A percentile compares a stretch with the other conserved stretches of the same genome.
phyloP scores from a whole-genome alignment of 805 yeast species.

The Myxozyma vanderwaltii region DNA sequence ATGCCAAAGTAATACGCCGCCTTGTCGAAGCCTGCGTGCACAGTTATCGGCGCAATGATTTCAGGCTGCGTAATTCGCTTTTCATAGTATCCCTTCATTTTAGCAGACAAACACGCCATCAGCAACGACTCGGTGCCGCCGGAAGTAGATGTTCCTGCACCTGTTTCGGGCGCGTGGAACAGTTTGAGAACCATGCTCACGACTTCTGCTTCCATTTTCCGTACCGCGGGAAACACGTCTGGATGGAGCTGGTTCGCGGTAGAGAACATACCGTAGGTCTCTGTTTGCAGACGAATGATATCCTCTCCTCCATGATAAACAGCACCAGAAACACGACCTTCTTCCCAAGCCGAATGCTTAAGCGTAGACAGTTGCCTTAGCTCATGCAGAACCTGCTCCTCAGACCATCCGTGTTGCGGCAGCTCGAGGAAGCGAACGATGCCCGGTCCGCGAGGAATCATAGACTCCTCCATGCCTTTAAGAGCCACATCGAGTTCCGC shows the following conservation, averaged over 20 bases:
- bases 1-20: constrained; percentile 91
- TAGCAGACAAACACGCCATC: constrained; percentile 84
- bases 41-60: constrained; percentile 82
- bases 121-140: constrained; percentile 96
- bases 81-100: constrained; percentile 61
- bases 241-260: constrained; percentile 96
- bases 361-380: constrained; percentile 51
- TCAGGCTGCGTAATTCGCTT: constrained; percentile 73
- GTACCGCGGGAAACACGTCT: constrained; percentile 92
- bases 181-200: constrained; percentile 77
- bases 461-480: constrained; percentile 53
- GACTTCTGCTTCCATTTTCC: constrained; percentile 95
- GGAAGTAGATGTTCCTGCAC: constrained; percentile 81
- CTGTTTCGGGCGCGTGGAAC: constrained; percentile 76
- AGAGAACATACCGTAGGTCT: constrained; percentile 73
- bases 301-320: constrained; percentile 95
- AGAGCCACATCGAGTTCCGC: constrained; percentile 56
- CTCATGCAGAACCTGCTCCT: constrained; percentile 51
- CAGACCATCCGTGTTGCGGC: constrained; percentile 63
- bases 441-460: constrained; percentile 57
- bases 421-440: constrained; percentile 43
- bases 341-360: constrained; percentile 76
- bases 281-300: constrained; percentile 68
- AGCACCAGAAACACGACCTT: constrained; percentile 89
- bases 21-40: constrained; percentile 94